These are phyloP conservation scores for Hansenula sp. DNA, from an alignment of 1,139 yeast genomes.

Conservation along the genomic window DNA sequence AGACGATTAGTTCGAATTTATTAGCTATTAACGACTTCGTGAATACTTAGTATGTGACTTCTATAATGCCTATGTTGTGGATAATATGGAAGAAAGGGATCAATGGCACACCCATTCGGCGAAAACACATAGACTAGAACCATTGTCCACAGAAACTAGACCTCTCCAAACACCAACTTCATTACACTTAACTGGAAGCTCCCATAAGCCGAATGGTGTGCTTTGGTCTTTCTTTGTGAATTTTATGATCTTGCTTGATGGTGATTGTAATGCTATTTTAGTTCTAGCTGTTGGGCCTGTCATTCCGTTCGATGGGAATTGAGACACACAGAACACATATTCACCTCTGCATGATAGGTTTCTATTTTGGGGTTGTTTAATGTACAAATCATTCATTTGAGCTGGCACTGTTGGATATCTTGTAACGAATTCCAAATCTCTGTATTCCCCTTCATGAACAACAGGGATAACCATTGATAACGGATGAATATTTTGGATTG, in stretches of 20 bases:
- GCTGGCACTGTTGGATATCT: conserved; percentile 71
- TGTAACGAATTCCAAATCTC: conserved; percentile 61
- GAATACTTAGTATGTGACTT: background rate
- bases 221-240: conserved; percentile 44
- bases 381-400: conserved; percentile 70
- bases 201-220: conserved; percentile 53
- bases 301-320: conserved; percentile 60
- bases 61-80: too few relatives aligned
- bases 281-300: conserved; percentile 37
- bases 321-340: conserved; percentile 61
- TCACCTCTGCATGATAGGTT: conserved; percentile 52
- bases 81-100: conserved; percentile 17
- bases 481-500: conserved; percentile 61
- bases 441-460: conserved; percentile 65
- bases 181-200: conserved; percentile 51
- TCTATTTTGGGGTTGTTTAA: conserved; percentile 79
- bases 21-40: background rate
- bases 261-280: conserved; percentile 73
- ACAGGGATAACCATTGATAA: conserved; percentile 76
- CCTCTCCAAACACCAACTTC: conserved; percentile 85
- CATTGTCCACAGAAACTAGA: conserved; percentile 73
- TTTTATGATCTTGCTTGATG: conserved; percentile 74
- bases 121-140: conserved; percentile 83
- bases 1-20: too few relatives aligned
- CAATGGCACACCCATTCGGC: conserved; percentile 78